These are phyloP conservation scores for Przewalskia tangutica DNA, from an alignment of 257 asterid genomes.

Conservation along the genomic window DNA sequence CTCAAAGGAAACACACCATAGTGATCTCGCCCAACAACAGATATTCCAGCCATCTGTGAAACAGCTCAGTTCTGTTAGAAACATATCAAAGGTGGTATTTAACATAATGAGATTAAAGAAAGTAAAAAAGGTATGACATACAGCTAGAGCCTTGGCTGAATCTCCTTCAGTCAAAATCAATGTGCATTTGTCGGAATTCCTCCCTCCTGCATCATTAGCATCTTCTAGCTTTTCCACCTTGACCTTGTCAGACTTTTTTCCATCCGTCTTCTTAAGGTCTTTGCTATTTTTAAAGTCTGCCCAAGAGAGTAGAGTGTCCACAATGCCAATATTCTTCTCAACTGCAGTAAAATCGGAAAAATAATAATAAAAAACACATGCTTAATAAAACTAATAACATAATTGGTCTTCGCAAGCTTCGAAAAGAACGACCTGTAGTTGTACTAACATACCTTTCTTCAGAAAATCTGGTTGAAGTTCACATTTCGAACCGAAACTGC, in stretches of 20 bases:
- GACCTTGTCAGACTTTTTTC: conserved; percentile 53
- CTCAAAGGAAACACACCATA: conserved; percentile 93
- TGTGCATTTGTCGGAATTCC: conserved; percentile 71
- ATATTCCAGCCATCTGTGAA: conserved; percentile 78
- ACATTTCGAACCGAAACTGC: conserved; percentile 90
- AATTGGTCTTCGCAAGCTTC: background rate
- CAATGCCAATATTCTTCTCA: conserved; percentile 68
- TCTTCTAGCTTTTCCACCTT: conserved; percentile 70
- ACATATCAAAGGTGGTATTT: background rate
- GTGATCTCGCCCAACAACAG: conserved; percentile 72
- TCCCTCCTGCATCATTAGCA: conserved; percentile 94
- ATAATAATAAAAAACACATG: conserved; percentile 1
- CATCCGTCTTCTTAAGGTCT: conserved; percentile 92
- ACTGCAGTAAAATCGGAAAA: conserved; percentile 31
- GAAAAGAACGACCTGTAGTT: background rate
- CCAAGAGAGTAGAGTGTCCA: conserved; percentile 83
- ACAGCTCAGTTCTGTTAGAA: conserved; percentile 7
- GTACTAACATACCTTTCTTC: conserved; percentile 48
- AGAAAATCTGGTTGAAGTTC: conserved; percentile 69
- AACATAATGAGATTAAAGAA: background rate
- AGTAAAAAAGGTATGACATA: conserved; percentile 23
- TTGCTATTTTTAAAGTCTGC: conserved; percentile 85
- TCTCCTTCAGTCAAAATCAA: conserved; percentile 98
- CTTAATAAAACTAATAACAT: background rate
- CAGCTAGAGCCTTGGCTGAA: conserved; percentile 98